These are phyloP conservation scores for Saccharomycopsis olivae DNA, from an alignment of 805 yeast genomes.

Conservation along the genomic window DNA sequence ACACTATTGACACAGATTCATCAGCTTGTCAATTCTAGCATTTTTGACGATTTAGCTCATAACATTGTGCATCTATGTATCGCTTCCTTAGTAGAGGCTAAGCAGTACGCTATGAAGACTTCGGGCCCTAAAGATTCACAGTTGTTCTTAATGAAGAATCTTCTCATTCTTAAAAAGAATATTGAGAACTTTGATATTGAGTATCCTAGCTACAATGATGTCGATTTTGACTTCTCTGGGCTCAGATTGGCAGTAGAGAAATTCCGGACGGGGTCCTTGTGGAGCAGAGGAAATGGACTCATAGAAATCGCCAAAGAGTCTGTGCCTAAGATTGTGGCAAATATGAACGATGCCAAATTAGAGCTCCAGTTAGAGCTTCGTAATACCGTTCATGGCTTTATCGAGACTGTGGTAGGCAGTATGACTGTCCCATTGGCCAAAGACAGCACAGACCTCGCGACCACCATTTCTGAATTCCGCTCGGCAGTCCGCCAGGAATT, in stretches of 20 bases:
- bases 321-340: constrained; percentile 70
- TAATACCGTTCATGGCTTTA: constrained; percentile 57
- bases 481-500: constrained; percentile 41
- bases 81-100: constrained; percentile 45
- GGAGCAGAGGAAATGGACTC: constrained; percentile 26
- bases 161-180: constrained; percentile 60
- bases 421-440: constrained; percentile 39
- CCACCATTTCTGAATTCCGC: constrained; percentile 26
- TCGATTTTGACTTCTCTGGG: constrained; percentile 74
- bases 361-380: constrained; percentile 71
- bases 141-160: constrained; percentile 60
- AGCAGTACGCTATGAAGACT: constrained; percentile 32
- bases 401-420: constrained; percentile 44
- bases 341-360: constrained; percentile 66
- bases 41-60: constrained; percentile 86
- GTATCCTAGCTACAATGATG: constrained; percentile 50
- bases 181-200: constrained; percentile 73
- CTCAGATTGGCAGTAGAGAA: constrained; percentile 41
- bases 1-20: constrained; percentile 66
- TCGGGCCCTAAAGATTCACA: constrained; percentile 48
- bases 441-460: not conserved
- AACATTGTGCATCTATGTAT: constrained; percentile 74
- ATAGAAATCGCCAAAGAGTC: constrained; percentile 50
- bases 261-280: too few species aligned
- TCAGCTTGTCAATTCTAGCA: constrained; percentile 63